phyloP scores from a whole-genome alignment of 75 land plant species.

The Chamaecyparis obtusa region DNA sequence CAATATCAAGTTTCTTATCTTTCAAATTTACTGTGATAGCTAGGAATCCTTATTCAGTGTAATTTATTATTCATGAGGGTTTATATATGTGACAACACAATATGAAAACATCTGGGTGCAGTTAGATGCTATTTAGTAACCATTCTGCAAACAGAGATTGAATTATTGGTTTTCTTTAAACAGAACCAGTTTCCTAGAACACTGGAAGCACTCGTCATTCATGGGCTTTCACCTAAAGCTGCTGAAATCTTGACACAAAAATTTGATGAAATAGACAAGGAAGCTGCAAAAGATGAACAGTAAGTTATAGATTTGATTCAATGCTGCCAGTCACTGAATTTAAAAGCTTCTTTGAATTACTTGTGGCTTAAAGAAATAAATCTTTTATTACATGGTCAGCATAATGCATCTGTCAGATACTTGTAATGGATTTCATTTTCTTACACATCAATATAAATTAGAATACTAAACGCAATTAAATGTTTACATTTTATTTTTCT shows the following conservation, averaged over 20 bases:
- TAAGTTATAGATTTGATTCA: conserved; percentile 16
- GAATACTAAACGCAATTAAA: conserved; percentile 4
- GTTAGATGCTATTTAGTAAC: neutral
- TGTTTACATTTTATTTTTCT: neutral
- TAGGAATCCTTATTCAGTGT: neutral
- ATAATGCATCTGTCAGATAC: neutral
- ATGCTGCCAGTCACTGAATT: conserved; percentile 6
- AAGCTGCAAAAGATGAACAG: conserved; percentile 48
- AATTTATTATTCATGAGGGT: neutral
- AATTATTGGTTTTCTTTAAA: neutral
- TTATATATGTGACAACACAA: neutral
- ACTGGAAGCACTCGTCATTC: conserved; percentile 74
- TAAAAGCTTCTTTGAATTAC: neutral
- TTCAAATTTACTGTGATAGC: neutral
- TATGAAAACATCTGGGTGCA: neutral
- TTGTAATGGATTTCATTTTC: neutral
- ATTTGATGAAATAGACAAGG: conserved; percentile 85
- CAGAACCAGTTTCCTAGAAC: conserved; percentile 87
- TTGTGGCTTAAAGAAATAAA: neutral
- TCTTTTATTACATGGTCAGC: neutral
- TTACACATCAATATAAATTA: neutral
- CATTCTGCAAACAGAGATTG: neutral
- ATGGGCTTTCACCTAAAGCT: conserved; percentile 72
- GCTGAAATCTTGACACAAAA: conserved; percentile 82
- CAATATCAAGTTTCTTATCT: neutral